Base-by-base conservation (phyloP, 2,329 filamentous ascomycete genomes). In the Diplodia corticola region DNA sequence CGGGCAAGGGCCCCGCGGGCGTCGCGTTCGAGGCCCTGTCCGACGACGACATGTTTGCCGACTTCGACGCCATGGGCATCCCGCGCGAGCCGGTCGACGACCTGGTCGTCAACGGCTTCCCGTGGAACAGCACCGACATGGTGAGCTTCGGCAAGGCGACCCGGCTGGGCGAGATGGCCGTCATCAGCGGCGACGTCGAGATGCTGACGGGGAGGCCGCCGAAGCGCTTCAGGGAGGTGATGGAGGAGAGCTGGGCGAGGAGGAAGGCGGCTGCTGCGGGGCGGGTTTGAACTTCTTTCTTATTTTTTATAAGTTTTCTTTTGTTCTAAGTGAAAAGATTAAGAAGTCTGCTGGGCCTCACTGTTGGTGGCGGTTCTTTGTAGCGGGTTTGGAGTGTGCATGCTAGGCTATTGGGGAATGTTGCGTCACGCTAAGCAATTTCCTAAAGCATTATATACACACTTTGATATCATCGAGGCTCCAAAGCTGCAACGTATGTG, bases 281-380 rank as follows among this genome's bases (percentile, higher is more conserved):
- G 9, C 40, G 15, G 91, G 91, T 17, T 85, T 91, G 46, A 91
- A n/a, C n/a, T n/a, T 87, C 71, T 93, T 90, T 90, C 91, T n/a
- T n/a, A n/a, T n/a, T n/a, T n/a, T n/a, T n/a, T n/a, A n/a, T n/a
- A n/a, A n/a, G n/a, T n/a, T n/a, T n/a, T n/a, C n/a, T n/a, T n/a
- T n/a, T n/a, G n/a, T n/a, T n/a, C n/a, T n/a, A n/a, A n/a, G n/a
- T n/a, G n/a, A n/a, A n/a, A n/a, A n/a, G n/a, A n/a, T n/a, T n/a
- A n/a, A n/a, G 93, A 74, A 86, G 86, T 75, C 0, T 92, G 30
- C 9, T 7, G 30, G 30, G 9, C 7, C 4, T 33, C 4, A 9
- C 5, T 33, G 6, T 93, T 71, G 37, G 4, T 44, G 37, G 1
- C 4, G 5, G 6, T n/a, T 7, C 13, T 5, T 40, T 28, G 4